phyloP scores from a whole-genome alignment of 2,329 filamentous ascomycete species.

The Exophiala calicioides region DNA sequence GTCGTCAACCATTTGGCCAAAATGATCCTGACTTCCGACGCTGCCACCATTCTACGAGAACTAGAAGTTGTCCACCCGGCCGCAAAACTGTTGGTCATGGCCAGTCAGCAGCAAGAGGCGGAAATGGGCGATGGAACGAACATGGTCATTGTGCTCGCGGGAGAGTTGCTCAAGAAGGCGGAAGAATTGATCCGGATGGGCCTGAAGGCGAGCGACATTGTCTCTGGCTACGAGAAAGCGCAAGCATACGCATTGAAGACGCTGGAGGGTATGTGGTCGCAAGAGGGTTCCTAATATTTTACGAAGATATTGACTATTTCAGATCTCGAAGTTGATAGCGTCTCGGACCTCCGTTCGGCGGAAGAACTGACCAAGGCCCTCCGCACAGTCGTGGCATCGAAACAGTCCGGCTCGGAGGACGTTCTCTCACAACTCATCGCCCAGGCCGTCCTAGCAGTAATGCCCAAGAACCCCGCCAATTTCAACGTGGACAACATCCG shows the following conservation, averaged over 20 bases:
- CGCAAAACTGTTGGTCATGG: constrained; percentile 97
- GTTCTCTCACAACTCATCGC: constrained; percentile 83
- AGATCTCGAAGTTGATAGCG: constrained; percentile 87
- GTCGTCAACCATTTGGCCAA: constrained; percentile 99
- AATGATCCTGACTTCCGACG: constrained; percentile 98
- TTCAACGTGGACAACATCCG: constrained; percentile 99
- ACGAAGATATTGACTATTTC: constrained; percentile 7
- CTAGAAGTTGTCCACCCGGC: constrained; percentile 98
- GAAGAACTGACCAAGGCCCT: constrained; percentile 92
- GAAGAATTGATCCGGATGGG: constrained; percentile 97
- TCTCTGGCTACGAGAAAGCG: constrained; percentile 92
- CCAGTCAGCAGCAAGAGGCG: constrained; percentile 95
- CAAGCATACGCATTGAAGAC: constrained; percentile 82
- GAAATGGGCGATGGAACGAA: constrained; percentile 99
- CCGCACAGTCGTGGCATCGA: constrained; percentile 91
- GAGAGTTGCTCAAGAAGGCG: constrained; percentile 93
- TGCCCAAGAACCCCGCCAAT: constrained; percentile 91
- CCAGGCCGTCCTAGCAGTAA: constrained; percentile 77
- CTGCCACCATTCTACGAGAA: constrained; percentile 94
- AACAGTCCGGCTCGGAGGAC: constrained; percentile 93
- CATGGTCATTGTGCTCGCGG: constrained; percentile 91
- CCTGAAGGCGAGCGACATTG: constrained; percentile 96
- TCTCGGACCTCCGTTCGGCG: constrained; percentile 77
- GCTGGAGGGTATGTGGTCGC: constrained; percentile 63
- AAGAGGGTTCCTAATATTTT: background rate